Base-by-base conservation (phyloP, 768 basidiomycete species). In the Russula sp. region DNA sequence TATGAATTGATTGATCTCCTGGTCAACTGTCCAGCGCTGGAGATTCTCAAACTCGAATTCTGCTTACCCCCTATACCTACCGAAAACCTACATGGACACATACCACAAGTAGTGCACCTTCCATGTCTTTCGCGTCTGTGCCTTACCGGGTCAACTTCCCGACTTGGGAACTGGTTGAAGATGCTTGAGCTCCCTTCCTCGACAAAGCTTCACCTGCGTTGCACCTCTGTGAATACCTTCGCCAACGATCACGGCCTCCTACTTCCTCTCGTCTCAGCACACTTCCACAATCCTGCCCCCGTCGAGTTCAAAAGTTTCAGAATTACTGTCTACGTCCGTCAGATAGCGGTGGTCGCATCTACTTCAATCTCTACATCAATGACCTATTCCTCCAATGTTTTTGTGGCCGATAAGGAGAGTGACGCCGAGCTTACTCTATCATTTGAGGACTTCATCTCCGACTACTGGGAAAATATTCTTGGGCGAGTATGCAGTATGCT, bases 31-130 rank as follows among this genome's bases (percentile, higher is more conserved):
- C n/a, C n/a, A n/a, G n/a, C 46, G 6, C 51, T 61, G 56, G 42
- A 61, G 41, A 20, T 20, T 14, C 55, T 56, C 41, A 43, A 18
- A 6, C 56, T 62, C 4, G 43, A 52, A 1, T 34, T 2, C 29
- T 62, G 61, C 50, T 45, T 61, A 34, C 55, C 55, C 22, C 6
- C 22, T n/a, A 22, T 13, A 10, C 56, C 32, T 20, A 34, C 35
- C 18, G 22, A 51, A 32, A 6, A 11, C 8, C 6, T 42, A 13
- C n/a, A 10, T 7, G 43, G 10, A 11, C n/a, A n/a, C n/a, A n/a
- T n/a, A n/a, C n/a, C n/a, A n/a, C 55, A 32, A 41, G 29, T 13
- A 14, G 45, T 61, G 18, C 35, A n/a, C 49, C 55, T 61, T 51
- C 60, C 48, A 3, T 41, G 7, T 6, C 60, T 61, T 52, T 38